Conservation (phyloP, 2,329 filamentous ascomycete species). For the Tricladium varicosporioides region DNA sequence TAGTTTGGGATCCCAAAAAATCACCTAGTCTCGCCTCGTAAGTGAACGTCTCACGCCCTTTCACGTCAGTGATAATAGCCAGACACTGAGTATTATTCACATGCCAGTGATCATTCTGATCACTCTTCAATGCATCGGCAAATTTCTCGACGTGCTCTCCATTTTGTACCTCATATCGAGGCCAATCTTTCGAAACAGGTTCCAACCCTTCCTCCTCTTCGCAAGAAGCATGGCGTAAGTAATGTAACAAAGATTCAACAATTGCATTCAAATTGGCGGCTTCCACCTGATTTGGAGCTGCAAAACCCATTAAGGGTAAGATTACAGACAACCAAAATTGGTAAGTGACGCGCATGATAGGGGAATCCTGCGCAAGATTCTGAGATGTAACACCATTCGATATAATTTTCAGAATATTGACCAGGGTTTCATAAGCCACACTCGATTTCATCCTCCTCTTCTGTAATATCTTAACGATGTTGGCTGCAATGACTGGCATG, state of each 20-base stretch:
- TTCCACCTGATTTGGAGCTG: conserved; percentile 5
- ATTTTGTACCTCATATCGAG: not conserved
- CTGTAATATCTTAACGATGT: conserved; percentile 12
- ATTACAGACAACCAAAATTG: conserved; percentile 27
- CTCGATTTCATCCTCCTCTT: conserved; percentile 6
- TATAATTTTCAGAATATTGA: conserved; percentile 27
- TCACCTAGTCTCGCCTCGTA: not conserved
- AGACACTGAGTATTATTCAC: not conserved
- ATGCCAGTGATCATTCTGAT: conserved; percentile 7
- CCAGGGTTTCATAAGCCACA: conserved; percentile 12
- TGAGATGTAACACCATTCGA: conserved; percentile 18
- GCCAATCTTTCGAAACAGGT: not conserved
- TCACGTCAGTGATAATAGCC: conserved; percentile 1
- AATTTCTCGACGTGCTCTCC: conserved; percentile 9
- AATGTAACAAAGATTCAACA: conserved; percentile 8
- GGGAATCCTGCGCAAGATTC: conserved; percentile 14
- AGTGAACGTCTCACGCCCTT: conserved; percentile 1
- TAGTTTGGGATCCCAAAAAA: not conserved
- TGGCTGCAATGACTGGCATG: conserved; percentile 19
- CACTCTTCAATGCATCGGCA: not conserved
- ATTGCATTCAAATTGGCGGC: conserved; percentile 9
- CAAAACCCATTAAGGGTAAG: conserved; percentile 19
- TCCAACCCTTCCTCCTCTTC: not conserved
- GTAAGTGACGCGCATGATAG: conserved; percentile 8
- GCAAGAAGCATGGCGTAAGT: not conserved